Base-by-base conservation (phyloP, 2,329 filamentous ascomycete genomes). In the Colletotrichum godetiae region DNA sequence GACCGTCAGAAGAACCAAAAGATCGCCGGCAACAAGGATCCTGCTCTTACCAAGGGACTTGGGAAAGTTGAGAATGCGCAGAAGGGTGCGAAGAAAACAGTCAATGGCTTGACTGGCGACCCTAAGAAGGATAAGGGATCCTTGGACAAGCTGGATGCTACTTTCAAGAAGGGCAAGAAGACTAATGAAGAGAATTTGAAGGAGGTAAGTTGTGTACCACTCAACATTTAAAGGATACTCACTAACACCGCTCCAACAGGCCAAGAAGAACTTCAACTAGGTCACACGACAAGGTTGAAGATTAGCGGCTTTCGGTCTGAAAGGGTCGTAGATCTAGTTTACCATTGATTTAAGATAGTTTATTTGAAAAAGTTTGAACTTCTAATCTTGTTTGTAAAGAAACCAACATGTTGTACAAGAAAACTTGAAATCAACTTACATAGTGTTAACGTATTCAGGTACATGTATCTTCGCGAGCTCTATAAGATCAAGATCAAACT, bases 201-300 rank as follows among this genome's bases (percentile, higher is more conserved):
- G 37, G 69, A 72, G 69, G 69, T 68, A 19, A 67, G 64, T 22
- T 46, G 27, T 29, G 12, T 22, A 13, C 15, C 6, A 3, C 5
- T 15, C 7, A 12, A 13, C 6, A 5, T 8, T 3, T 49, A 3
- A 10, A 24, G 7, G 57, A 4, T 4, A 6, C 10, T 8, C 10
- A 24, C 29, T 68, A 42, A 64, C 29, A 2, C 57, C 5, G 2
- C 19, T 8, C 15, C 1, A 46, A 24, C 12, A 72, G 69, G 69
- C 65, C 13, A 68, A 68, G 58, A 72, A 68, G 65, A 72, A 72
- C 58, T 72, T 72, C 58, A 27, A 68, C 35, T 72, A 57, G 27
- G 27, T 53, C 22, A 4, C 19, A 49, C 10, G 27, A 4, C 3
- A 29, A 29, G 27, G 27, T 5, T 29, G 27, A 29, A 5, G 27